These are phyloP conservation scores for Goniomonas avonlea DNA, from an alignment of 78 protist species.

Conservation along the genomic window DNA sequence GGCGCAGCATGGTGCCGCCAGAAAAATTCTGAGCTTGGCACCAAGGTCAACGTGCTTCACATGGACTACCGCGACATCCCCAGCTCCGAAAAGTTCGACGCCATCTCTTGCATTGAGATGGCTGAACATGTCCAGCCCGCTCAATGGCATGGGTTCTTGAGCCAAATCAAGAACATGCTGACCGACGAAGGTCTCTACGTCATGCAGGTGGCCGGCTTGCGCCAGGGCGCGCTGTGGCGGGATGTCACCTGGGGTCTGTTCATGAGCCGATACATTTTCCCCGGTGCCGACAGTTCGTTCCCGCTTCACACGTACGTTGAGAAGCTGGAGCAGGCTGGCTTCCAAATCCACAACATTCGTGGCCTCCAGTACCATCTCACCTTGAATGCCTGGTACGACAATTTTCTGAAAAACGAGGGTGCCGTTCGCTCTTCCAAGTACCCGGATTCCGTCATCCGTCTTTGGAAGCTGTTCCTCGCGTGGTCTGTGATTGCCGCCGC, in stretches of 20 bases:
- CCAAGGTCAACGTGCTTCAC: too few species aligned
- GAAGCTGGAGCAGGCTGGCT: conserved; percentile 41
- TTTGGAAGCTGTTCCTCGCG: conserved; percentile 42
- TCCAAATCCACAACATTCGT: conserved; percentile 43
- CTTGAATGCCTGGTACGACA: conserved; percentile 31
- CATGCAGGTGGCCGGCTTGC: conserved; percentile 48
- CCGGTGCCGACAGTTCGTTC: conserved; percentile 44
- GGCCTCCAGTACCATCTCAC: conserved; percentile 47
- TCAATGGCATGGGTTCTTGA: conserved; percentile 6
- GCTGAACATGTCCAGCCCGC: conserved; percentile 49
- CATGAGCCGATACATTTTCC: conserved; percentile 55
- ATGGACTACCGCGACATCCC: conserved; percentile 47
- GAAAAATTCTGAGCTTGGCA: too few species aligned
- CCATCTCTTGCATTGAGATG: conserved; percentile 42
- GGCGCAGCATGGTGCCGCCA: conserved; percentile 33
- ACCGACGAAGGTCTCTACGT: conserved; percentile 24
- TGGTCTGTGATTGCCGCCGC: conserved; percentile 43
- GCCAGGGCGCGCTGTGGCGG: conserved; percentile 34
- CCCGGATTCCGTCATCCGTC: background rate
- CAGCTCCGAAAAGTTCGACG: background rate
- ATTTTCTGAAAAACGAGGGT: background rate
- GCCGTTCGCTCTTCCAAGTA: background rate
- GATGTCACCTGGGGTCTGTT: conserved; percentile 48
- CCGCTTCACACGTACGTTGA: conserved; percentile 37
- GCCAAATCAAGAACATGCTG: background rate